Base-by-base conservation (phyloP, 805 yeast genomes). In the Nakazawaea pomicola region DNA sequence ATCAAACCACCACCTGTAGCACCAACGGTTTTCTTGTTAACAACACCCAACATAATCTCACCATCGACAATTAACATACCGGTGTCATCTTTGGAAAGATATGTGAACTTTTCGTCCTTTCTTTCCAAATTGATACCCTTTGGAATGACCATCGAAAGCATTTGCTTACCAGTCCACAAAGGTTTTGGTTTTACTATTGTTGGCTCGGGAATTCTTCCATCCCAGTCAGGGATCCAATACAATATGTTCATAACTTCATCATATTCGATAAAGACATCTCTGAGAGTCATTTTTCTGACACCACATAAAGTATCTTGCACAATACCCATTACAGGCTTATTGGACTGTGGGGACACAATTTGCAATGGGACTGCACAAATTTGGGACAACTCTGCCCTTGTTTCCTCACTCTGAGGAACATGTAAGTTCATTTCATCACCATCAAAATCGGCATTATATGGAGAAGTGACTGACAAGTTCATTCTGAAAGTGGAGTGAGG, bases 361-460 rank as follows among this genome's bases (percentile, higher is more conserved):
- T 93, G 99, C 43, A 90, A 72, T 7, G 99, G 99, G 40, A 93
- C 99, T 4, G 97, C 95, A 67, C 97, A 89, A 54, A 93, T 77
- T 61, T 91, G 93, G 24, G 91, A 83, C 49, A 93, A 71, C 64
- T 93, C 99, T 1, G 99, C 96, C 59, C 98, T 78, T 0, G 99
- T 90, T 63, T 93, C 99, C 49, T 90, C 96, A 7, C 96, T 85
- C 62, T 93, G 99, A 3, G 99, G 99, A 52, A 91, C 99, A 58
- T 93, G 99, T 68, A 93, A 83, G 67, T 93, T 93, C 99, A 93
- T 93, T 68, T 93, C 99, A 66, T 93, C 99, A 74, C 99, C 99
- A 70, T 93, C 99, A 72, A 93, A 93, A 83, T 93, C 99, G 34
- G 99, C 99, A 68, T 93, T 93, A 65, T 93, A 93, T n/a, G 99